Conservation (phyloP, 2,329 filamentous ascomycete species). For the Westerdykella ornata region DNA sequence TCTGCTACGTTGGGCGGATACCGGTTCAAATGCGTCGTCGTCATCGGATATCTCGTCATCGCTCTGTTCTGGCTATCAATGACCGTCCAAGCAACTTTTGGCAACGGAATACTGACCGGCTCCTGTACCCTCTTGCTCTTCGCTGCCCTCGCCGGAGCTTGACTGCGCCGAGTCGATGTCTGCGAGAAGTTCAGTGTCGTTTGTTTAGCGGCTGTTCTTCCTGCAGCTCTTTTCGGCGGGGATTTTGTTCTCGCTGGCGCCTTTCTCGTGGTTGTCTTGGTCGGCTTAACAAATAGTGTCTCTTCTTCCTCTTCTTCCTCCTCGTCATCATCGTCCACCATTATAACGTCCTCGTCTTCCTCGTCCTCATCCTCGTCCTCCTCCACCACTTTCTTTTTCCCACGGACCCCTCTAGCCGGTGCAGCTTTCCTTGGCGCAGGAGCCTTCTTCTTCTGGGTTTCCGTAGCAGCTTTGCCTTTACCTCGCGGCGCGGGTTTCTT, state of each 20-base stretch:
- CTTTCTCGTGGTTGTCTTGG: conserved; percentile 9
- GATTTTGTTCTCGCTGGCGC: conserved; percentile 21
- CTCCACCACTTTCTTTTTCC: conserved; percentile 38
- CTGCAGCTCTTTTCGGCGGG: conserved; percentile 23
- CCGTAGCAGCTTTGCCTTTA: conserved; percentile 39
- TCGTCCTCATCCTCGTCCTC: conserved; percentile 42
- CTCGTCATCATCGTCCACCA: conserved; percentile 42
- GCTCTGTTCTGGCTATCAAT: conserved; percentile 23
- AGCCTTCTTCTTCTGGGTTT: conserved; percentile 26
- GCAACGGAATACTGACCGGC: conserved; percentile 32
- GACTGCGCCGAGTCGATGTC: conserved; percentile 29
- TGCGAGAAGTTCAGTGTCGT: conserved; percentile 41
- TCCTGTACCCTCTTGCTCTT: conserved; percentile 34
- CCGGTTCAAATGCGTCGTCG: conserved; percentile 37
- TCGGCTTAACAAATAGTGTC: conserved; percentile 38
- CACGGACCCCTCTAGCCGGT: conserved; percentile 33
- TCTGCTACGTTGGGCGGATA: conserved; percentile 21
- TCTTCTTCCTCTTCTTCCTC: conserved; percentile 42
- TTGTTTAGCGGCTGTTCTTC: conserved; percentile 27
- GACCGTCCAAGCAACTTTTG: not conserved
- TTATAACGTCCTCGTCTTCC: conserved; percentile 36
- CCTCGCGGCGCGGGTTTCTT: conserved; percentile 42
- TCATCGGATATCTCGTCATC: conserved; percentile 40
- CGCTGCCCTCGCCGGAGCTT: conserved; percentile 19
- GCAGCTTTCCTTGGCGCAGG: conserved; percentile 5